Conservation (phyloP, 176 grass and related monocot genomes). For the Triticum urartu region DNA sequence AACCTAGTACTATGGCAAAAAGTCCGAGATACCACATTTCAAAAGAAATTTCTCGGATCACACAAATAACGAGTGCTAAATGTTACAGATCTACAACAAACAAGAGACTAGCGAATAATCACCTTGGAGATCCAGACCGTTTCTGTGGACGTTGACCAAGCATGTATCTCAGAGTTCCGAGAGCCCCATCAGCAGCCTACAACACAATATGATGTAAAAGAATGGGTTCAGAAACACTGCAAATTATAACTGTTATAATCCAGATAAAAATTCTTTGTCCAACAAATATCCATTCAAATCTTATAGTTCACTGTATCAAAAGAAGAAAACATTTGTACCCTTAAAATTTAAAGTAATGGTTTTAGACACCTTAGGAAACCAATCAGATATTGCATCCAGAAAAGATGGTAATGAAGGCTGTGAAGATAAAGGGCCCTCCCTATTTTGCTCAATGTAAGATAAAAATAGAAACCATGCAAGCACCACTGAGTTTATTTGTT, state of each 20-base stretch:
- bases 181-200: constrained; percentile 78
- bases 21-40: not conserved
- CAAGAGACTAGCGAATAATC: constrained; percentile 17
- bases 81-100: constrained; percentile 1
- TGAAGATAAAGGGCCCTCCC: not conserved
- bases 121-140: constrained; percentile 64
- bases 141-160: constrained; percentile 58
- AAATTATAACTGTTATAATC: constrained; percentile 18
- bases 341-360: not conserved
- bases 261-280: not conserved
- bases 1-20: not conserved
- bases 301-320: not conserved
- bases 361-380: not conserved
- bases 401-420: not conserved
- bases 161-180: constrained; percentile 66
- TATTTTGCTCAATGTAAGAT: not conserved
- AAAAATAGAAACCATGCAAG: not conserved
- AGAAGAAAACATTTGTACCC: not conserved
- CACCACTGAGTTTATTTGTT: not conserved
- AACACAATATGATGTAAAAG: constrained; percentile 13
- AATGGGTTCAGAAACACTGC: not conserved
- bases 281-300: not conserved
- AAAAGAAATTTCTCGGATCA: not conserved
- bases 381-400: not conserved
- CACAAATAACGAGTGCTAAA: constrained; percentile 15